Conservation (phyloP, 305 asterid species). For the Fraxinus paxiana region DNA sequence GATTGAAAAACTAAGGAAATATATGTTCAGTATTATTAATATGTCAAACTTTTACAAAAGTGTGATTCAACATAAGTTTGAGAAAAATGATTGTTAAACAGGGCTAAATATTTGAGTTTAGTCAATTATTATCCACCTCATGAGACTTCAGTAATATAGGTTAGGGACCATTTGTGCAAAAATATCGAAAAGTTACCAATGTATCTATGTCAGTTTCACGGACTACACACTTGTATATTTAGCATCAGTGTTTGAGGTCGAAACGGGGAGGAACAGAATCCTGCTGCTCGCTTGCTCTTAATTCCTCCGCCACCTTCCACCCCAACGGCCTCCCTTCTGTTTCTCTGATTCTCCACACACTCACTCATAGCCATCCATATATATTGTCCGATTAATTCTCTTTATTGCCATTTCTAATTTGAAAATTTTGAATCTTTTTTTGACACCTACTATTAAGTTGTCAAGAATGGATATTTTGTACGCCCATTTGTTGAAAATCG, state of each 20-base stretch:
- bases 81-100: neutral
- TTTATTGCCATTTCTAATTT: neutral
- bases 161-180: neutral
- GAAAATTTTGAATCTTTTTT: constrained; percentile 7
- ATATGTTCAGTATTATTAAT: too few species aligned
- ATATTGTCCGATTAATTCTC: neutral
- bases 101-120: neutral
- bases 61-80: neutral
- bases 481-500: constrained; percentile 29
- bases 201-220: neutral
- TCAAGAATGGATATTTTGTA: constrained; percentile 34
- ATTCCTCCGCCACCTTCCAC: constrained; percentile 34
- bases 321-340: constrained; percentile 1
- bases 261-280: constrained; percentile 33
- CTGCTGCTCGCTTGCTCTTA: constrained; percentile 27
- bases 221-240: neutral
- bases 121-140: neutral
- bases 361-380: neutral
- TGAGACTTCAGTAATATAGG: neutral
- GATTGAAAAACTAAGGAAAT: neutral
- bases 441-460: constrained; percentile 20
- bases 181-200: neutral
- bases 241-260: constrained; percentile 21
- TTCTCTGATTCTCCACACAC: constrained; percentile 21
- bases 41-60: neutral